A percentile compares a stretch with the other conserved stretches of the same genome.
Conservation (phyloP, 495 filamentous ascomycete species). For the Podospora pseudoanserina region DNA sequence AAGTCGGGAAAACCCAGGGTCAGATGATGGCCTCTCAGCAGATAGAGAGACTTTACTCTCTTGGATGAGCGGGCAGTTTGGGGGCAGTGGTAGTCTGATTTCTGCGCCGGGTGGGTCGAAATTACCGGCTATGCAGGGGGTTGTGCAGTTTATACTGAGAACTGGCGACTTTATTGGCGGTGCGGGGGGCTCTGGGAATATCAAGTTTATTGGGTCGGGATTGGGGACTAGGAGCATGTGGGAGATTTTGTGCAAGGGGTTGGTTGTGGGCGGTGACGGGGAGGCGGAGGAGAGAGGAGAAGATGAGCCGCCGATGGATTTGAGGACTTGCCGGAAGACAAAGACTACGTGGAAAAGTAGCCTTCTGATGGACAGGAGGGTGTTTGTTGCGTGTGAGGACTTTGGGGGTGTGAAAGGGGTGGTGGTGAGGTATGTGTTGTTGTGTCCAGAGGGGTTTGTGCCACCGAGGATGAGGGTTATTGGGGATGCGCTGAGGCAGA, state of each 20-base stretch:
- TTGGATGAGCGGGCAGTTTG: constrained; percentile 14
- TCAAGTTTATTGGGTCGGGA: not conserved
- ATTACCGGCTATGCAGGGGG: constrained; percentile 13
- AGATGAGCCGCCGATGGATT: constrained; percentile 7
- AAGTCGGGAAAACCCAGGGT: not conserved
- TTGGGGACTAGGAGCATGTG: not conserved
- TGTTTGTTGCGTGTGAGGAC: constrained; percentile 18
- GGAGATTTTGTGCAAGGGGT: constrained; percentile 2
- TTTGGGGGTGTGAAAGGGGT: constrained; percentile 3
- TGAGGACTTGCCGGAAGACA: not conserved
- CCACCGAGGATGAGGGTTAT: constrained; percentile 14
- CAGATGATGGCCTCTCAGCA: not conserved
- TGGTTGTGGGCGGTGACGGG: not conserved
- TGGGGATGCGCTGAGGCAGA: constrained; percentile 8
- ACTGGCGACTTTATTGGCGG: not conserved
- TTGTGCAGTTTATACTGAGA: constrained; percentile 13
- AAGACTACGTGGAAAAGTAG: constrained; percentile 6
- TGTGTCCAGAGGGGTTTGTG: constrained; percentile 11
- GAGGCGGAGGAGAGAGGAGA: not conserved
- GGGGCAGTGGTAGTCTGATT: constrained; percentile 15
- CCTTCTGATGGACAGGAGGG: not conserved
- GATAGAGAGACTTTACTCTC: constrained; percentile 10
- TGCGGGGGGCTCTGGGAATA: not conserved
- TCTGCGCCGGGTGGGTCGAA: constrained; percentile 7
- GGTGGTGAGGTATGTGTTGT: constrained; percentile 15